These are phyloP conservation scores for Trichophyton benhamiae DNA, from an alignment of 2,329 filamentous ascomycete genomes.

Conservation along the genomic window DNA sequence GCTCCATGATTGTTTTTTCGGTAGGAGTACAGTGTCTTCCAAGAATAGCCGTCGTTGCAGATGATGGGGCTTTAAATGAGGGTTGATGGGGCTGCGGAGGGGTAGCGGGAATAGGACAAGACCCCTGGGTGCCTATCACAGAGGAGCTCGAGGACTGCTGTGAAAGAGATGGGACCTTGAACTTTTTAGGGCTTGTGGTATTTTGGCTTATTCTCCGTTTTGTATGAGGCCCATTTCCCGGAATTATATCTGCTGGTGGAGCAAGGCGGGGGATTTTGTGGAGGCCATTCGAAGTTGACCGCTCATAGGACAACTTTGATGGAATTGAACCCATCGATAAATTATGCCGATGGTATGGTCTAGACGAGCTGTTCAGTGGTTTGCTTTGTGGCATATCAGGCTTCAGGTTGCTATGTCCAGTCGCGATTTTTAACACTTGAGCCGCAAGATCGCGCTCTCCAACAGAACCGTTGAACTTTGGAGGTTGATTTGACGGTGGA, in stretches of 20 bases:
- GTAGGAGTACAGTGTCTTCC: slow-evolving; percentile 26
- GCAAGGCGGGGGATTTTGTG: slow-evolving; percentile 26
- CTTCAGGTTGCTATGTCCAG: neutral
- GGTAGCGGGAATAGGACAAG: slow-evolving; percentile 21
- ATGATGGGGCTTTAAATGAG: slow-evolving; percentile 18
- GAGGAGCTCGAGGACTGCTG: slow-evolving; percentile 13
- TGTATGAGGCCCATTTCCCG: slow-evolving; percentile 20
- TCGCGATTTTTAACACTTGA: neutral
- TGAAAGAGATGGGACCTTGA: neutral
- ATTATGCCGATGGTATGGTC: neutral
- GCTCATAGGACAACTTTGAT: neutral
- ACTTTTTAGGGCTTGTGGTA: slow-evolving; percentile 1
- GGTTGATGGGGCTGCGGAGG: slow-evolving; percentile 20
- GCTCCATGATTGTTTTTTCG: slow-evolving; percentile 36
- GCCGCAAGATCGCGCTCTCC: neutral
- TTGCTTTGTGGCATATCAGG: neutral
- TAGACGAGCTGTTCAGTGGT: neutral
- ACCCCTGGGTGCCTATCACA: slow-evolving; percentile 16
- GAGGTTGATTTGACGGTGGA: neutral
- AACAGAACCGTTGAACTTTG: neutral
- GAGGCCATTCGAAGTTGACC: slow-evolving; percentile 8
- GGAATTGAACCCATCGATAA: neutral
- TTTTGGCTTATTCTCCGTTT: slow-evolving; percentile 31
- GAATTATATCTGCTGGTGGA: slow-evolving; percentile 33
- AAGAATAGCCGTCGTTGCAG: slow-evolving; percentile 10